These are phyloP conservation scores for Vitis hybrid DNA, from an alignment of 177 flowering plant genomes.

Conservation along the genomic window DNA sequence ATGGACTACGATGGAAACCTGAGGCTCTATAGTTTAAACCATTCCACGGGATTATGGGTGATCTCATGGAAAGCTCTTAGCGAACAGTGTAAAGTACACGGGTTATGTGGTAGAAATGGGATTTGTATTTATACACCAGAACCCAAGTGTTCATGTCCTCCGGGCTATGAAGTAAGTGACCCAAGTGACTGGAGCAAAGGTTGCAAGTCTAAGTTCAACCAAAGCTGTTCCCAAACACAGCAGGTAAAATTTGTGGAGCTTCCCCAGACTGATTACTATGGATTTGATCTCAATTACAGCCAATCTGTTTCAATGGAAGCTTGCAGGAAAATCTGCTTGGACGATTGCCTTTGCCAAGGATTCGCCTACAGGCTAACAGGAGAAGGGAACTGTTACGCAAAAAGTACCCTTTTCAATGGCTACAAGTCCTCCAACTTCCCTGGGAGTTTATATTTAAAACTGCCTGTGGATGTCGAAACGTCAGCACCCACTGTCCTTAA, in stretches of 20 bases:
- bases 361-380: constrained; percentile 18
- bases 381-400: constrained; percentile 13
- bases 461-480: constrained; percentile 22
- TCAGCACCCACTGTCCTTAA: constrained; percentile 6
- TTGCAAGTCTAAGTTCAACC: constrained; percentile 20
- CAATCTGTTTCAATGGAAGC: not conserved
- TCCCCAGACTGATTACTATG: constrained; percentile 22
- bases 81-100: constrained; percentile 23
- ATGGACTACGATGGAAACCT: constrained; percentile 41
- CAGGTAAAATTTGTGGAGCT: constrained; percentile 15
- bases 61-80: constrained; percentile 22
- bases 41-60: constrained; percentile 16
- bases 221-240: not conserved
- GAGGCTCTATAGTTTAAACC: constrained; percentile 29
- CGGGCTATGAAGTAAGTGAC: constrained; percentile 11
- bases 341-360: constrained; percentile 18
- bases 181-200: constrained; percentile 28
- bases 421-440: constrained; percentile 20
- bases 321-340: constrained; percentile 18
- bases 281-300: constrained; percentile 12
- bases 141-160: constrained; percentile 22
- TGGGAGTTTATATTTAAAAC: constrained; percentile 33
- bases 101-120: constrained; percentile 34
- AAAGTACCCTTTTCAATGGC: constrained; percentile 24
- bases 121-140: constrained; percentile 26